These are phyloP conservation scores for Garcia nutans DNA, from an alignment of 345 rosid genomes.

Conservation along the genomic window DNA sequence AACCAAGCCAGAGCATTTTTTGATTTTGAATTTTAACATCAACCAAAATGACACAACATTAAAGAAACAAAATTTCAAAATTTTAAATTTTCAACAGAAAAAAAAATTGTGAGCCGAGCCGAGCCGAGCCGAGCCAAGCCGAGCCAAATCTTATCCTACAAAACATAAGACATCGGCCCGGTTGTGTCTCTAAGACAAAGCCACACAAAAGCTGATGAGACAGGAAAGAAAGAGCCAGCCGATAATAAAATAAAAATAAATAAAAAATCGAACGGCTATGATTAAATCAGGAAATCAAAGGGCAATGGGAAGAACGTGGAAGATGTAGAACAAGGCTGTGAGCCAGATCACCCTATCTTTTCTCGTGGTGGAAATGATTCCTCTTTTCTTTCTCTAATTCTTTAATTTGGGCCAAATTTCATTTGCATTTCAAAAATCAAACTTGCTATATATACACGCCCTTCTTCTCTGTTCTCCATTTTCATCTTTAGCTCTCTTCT, in stretches of 20 bases:
- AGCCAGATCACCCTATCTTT: slow-evolving; percentile 51
- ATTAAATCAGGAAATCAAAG: slow-evolving; percentile 11
- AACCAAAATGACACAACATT: not conserved
- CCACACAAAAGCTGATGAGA: not conserved
- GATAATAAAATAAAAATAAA: too few species aligned
- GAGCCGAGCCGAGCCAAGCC: not conserved
- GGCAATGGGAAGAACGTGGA: not conserved
- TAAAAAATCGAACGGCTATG: slow-evolving; percentile 17
- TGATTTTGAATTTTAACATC: not conserved
- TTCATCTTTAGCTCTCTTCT: not conserved
- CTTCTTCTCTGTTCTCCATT: not conserved
- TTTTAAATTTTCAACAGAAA: too few species aligned
- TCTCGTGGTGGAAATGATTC: slow-evolving; percentile 46
- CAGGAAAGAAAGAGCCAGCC: not conserved
- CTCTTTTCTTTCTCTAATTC: slow-evolving; percentile 11
- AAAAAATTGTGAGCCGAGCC: too few species aligned
- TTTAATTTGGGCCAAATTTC: slow-evolving; percentile 34
- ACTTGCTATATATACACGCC: not conserved
- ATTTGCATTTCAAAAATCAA: slow-evolving; percentile 30
- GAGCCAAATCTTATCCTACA: not conserved
- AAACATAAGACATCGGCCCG: not conserved
- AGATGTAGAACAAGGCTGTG: slow-evolving; percentile 22
- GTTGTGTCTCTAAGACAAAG: not conserved
- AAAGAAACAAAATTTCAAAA: too few species aligned
- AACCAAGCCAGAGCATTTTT: too few species aligned